Percentiles rank a stretch among this genome's conserved stretches.
Evolutionary conservation across 306 rosid species (phyloP).

Genomic region (cucumber (Cucumis sativus)): DNA sequence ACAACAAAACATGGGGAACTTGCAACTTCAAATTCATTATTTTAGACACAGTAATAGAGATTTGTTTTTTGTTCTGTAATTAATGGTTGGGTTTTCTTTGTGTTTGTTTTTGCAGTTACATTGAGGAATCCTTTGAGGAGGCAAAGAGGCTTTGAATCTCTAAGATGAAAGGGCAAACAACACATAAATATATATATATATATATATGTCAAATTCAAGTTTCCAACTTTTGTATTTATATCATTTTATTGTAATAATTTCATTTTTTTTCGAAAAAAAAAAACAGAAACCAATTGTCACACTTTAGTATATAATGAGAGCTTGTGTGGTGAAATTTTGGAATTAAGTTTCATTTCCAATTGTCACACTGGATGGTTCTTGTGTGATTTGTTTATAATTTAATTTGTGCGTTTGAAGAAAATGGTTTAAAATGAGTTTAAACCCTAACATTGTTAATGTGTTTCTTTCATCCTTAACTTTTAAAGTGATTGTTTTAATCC

Average conservation of each 20-base stretch:
- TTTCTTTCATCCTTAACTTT: no score
- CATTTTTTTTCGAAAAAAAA: not conserved
- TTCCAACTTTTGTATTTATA: conserved; percentile 3
- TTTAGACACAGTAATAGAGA: not conserved
- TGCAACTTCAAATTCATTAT: not conserved
- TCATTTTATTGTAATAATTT: not conserved
- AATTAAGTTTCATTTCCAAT: not conserved
- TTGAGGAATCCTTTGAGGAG: not conserved
- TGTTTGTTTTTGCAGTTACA: conserved; percentile 1
- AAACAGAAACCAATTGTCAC: not conserved
- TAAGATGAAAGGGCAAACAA: not conserved
- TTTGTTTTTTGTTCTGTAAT: not conserved
- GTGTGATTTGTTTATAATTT: not conserved
- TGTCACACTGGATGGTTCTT: not conserved
- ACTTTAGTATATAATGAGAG: not conserved
- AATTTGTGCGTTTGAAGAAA: not conserved
- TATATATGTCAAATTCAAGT: not conserved
- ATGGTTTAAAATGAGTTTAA: not conserved
- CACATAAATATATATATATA: not conserved
- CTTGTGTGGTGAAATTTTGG: not conserved
- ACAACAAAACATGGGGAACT: conserved; percentile 1
- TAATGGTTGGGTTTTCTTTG: not conserved
- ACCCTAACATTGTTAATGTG: no score
- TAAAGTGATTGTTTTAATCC: no score
- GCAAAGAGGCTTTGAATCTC: not conserved